Conservation (phyloP, 2,329 filamentous ascomycete genomes). For the Botrytis tulipae region DNA sequence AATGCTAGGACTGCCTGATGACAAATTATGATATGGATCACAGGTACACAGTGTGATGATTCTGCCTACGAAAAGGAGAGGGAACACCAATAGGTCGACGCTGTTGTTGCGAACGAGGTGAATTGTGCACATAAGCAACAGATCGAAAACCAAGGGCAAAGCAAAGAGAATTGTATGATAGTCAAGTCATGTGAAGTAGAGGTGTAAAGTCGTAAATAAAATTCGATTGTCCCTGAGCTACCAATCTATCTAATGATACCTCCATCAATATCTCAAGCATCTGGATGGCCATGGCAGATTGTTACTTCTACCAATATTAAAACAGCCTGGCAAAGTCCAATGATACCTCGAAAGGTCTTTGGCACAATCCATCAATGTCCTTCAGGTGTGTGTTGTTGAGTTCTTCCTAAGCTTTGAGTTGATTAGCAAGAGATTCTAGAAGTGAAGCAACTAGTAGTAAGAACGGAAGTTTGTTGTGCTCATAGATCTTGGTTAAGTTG, state of each 20-base stretch:
- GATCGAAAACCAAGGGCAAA: neutral
- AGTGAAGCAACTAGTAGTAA: neutral
- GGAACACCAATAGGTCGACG: neutral
- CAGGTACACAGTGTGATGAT: neutral
- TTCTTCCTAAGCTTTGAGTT: neutral
- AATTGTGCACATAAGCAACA: neutral
- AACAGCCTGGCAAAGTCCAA: neutral
- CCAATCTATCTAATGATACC: neutral
- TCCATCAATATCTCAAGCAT: rapidly evolving
- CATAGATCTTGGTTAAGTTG: conserved; percentile 42
- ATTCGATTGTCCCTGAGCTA: neutral
- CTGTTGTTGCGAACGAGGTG: neutral
- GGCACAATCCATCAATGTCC: too few species aligned
- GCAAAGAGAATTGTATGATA: neutral
- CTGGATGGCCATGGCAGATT: neutral
- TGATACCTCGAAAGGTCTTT: too few species aligned
- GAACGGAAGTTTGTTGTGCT: conserved; percentile 25
- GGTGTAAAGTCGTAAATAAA: neutral
- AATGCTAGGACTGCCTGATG: neutral
- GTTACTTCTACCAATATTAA: neutral
- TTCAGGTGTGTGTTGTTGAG: too few species aligned
- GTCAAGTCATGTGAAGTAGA: neutral
- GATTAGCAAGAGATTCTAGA: neutral
- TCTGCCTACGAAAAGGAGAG: neutral
- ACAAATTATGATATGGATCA: neutral